phyloP scores from a whole-genome alignment of 2,329 filamentous ascomycete genomes.

The Xylariaceae sp. region DNA sequence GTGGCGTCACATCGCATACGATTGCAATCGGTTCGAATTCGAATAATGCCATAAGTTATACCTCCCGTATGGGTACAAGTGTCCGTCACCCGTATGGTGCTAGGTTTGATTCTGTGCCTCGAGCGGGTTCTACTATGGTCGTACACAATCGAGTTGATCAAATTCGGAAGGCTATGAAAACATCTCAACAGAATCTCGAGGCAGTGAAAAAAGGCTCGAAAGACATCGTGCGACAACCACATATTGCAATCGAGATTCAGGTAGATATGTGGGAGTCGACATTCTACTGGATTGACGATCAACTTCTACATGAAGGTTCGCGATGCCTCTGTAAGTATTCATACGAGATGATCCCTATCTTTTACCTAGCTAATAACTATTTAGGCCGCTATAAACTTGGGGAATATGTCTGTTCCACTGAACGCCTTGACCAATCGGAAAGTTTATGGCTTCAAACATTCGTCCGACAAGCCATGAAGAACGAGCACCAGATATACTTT shows the following conservation, averaged over 20 bases:
- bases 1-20: background rate
- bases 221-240: no score
- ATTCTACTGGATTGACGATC: background rate
- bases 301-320: background rate
- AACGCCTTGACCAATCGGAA: background rate
- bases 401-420: background rate
- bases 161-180: no score
- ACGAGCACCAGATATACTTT: background rate
- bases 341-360: background rate
- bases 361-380: background rate
- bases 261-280: background rate
- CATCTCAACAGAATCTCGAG: no score
- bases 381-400: background rate
- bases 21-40: background rate
- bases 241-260: no score
- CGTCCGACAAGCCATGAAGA: background rate
- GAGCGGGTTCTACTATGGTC: no score
- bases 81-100: background rate
- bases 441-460: background rate
- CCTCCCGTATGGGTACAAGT: background rate
- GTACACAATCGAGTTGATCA: no score
- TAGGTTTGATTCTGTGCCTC: background rate
- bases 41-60: background rate
- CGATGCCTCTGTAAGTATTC: background rate
- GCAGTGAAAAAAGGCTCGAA: no score